These are phyloP conservation scores for Emericellopsis cladophorae DNA, from an alignment of 2,329 filamentous ascomycete genomes.

Conservation along the genomic window DNA sequence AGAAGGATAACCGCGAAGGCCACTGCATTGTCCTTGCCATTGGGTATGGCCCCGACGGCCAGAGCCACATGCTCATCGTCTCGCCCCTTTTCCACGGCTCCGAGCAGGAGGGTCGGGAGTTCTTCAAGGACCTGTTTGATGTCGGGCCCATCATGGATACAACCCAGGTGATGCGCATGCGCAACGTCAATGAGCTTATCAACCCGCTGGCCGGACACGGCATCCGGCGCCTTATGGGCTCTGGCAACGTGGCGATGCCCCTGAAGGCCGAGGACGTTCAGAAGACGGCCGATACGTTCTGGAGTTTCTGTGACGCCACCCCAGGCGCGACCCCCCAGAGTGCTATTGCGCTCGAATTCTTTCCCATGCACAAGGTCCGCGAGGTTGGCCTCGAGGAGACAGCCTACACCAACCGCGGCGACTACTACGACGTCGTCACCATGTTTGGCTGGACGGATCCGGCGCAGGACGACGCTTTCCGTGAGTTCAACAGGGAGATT, in stretches of 20 bases:
- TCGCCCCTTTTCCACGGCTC: background rate
- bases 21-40: conserved; percentile 12
- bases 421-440: conserved; percentile 28
- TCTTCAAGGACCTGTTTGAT: conserved; percentile 9
- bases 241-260: conserved; percentile 8
- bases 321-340: background rate
- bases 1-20: conserved; percentile 5
- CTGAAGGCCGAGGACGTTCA: background rate
- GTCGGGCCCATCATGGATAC: conserved; percentile 4
- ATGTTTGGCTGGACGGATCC: conserved; percentile 25
- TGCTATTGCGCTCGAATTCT: conserved; percentile 19
- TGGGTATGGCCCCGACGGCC: conserved; percentile 8
- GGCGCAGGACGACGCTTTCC: conserved; percentile 20
- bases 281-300: background rate
- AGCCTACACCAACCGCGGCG: conserved; percentile 30
- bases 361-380: conserved; percentile 21
- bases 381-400: conserved; percentile 21
- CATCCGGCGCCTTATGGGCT: conserved; percentile 11
- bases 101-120: conserved; percentile 5
- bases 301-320: background rate
- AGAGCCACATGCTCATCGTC: background rate
- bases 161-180: conserved; percentile 8
- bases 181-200: conserved; percentile 10
- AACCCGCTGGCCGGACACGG: conserved; percentile 12
- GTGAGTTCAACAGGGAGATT: conserved; percentile 23